Evolutionary conservation across 2,329 filamentous ascomycete genomes (phyloP), one percentile per base, ranked within the genome.

Genomic region (Neopestalotiopsis rosae): DNA sequence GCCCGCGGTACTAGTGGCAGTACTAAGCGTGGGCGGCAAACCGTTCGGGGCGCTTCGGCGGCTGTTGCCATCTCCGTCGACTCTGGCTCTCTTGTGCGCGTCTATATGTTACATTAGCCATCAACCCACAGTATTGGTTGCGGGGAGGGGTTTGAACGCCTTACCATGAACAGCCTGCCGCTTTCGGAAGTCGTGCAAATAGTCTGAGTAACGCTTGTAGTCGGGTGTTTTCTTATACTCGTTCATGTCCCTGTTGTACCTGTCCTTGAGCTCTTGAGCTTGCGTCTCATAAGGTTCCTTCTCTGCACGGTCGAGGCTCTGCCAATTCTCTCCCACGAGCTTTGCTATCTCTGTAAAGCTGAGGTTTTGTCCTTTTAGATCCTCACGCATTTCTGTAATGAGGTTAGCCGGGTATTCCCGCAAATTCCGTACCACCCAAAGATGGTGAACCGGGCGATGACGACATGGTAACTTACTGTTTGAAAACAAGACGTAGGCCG

Each of bases 341-440:
- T 95, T 95, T 12, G 93, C 93, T 71, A 95, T 94, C 75, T 95
- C 92, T 1, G 92, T 94, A 74, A 96, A 96, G 1, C 91, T 92
- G 4, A 95, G 81, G 62, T 92, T 92, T 69, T 92, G 90, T 3
- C 90, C 92, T 76, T 93, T 94, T 30, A 95, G 81, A 28, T 92
- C 89, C 74, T 95, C 93, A 74, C 93, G 89, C 80, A 94, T 92
- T 80, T 92, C 91, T 93, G 72, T 0, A 10, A 42, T 20, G 45
- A 38, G 28, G 62, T 65, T 28, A 65, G 32, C 32, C 61, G 61
- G 5, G 5, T 38, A 38, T 38, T 10, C 34, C 6, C 10, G 6
- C 10, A 38, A 38, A 10, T 2, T n/a, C 24, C 24, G 52, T 57
- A 28, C 9, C 7, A 14, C 24, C 6, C 6, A 38, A 7, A 38